Conservation (phyloP, 2,329 filamentous ascomycete species). For the Apiospora koreana region DNA sequence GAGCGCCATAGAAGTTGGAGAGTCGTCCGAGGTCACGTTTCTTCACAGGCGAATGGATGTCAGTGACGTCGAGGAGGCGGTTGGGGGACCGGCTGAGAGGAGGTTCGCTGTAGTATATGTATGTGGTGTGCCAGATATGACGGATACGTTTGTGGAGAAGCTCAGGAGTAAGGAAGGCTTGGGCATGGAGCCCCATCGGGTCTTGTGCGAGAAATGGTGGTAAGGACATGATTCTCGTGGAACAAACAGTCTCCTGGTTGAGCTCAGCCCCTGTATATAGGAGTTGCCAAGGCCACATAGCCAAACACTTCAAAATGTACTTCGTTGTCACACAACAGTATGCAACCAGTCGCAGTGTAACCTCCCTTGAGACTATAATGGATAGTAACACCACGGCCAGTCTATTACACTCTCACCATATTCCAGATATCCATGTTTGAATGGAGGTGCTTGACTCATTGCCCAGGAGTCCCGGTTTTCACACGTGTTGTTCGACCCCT, state of each 20-base stretch:
- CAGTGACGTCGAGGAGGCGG: constrained; percentile 41
- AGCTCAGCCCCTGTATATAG: too few relatives aligned
- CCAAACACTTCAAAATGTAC: too few relatives aligned
- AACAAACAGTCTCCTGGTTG: neutral
- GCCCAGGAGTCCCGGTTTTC: too few relatives aligned
- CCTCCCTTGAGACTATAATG: too few relatives aligned
- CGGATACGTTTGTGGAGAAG: constrained; percentile 61
- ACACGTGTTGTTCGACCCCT: too few relatives aligned
- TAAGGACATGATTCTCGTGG: constrained; percentile 28
- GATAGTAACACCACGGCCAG: too few relatives aligned
- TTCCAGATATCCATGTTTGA: too few relatives aligned
- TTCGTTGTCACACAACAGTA: too few relatives aligned
- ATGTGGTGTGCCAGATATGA: constrained; percentile 70
- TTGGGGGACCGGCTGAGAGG: constrained; percentile 38
- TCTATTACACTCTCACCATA: too few relatives aligned
- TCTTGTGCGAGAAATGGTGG: constrained; percentile 68
- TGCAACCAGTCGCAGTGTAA: too few relatives aligned
- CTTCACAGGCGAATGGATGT: constrained; percentile 42
- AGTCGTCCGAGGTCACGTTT: neutral
- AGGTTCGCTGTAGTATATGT: constrained; percentile 59
- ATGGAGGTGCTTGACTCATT: too few relatives aligned
- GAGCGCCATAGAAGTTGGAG: neutral
- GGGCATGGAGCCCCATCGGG: constrained; percentile 45
- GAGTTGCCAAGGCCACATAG: too few relatives aligned
- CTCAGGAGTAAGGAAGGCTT: constrained; percentile 35